Evolutionary conservation across 2,329 filamentous ascomycete species (phyloP).

Genomic region (Dryadomyces sulphureus): DNA sequence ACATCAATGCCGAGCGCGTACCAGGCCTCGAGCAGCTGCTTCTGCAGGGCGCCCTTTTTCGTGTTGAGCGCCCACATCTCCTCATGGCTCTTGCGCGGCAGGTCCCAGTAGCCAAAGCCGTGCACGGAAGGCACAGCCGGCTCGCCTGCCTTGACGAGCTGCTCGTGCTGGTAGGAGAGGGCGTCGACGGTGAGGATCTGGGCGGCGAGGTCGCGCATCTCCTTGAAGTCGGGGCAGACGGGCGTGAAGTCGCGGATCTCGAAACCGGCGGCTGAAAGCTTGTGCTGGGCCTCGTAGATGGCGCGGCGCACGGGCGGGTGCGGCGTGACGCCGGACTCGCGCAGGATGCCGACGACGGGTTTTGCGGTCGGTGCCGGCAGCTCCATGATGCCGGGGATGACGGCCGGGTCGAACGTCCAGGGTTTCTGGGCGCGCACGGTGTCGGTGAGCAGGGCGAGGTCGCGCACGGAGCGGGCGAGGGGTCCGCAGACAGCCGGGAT

Average conservation of each 20-base stretch:
- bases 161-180: slow-evolving; percentile 8
- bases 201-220: slow-evolving; percentile 7
- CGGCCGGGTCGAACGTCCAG: slow-evolving; percentile 9
- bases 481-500: slow-evolving; percentile 8
- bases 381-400: slow-evolving; percentile 7
- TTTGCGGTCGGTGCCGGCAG: not conserved
- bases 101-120: slow-evolving; percentile 10
- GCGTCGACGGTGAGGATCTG: slow-evolving; percentile 8
- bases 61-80: slow-evolving; percentile 9
- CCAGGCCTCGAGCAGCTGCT: slow-evolving; percentile 11
- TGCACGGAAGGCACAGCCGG: slow-evolving; percentile 7
- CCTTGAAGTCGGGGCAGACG: slow-evolving; percentile 9
- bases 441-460: slow-evolving; percentile 5
- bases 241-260: slow-evolving; percentile 9
- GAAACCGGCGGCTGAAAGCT: slow-evolving; percentile 6
- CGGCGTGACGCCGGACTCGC: slow-evolving; percentile 5
- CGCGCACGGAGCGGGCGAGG: slow-evolving; percentile 7
- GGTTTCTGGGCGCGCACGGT: slow-evolving; percentile 4
- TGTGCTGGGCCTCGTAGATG: slow-evolving; percentile 4
- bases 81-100: slow-evolving; percentile 7
- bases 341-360: slow-evolving; percentile 6
- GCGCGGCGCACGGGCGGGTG: slow-evolving; percentile 7
- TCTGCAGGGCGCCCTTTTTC: slow-evolving; percentile 7
- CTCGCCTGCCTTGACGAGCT: slow-evolving; percentile 8
- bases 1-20: slow-evolving; percentile 8